A percentile compares a stretch with the other conserved stretches of the same genome.
phyloP scores from a whole-genome alignment of 2,329 filamentous ascomycete genomes.

The Pestalotiopsis sp. region DNA sequence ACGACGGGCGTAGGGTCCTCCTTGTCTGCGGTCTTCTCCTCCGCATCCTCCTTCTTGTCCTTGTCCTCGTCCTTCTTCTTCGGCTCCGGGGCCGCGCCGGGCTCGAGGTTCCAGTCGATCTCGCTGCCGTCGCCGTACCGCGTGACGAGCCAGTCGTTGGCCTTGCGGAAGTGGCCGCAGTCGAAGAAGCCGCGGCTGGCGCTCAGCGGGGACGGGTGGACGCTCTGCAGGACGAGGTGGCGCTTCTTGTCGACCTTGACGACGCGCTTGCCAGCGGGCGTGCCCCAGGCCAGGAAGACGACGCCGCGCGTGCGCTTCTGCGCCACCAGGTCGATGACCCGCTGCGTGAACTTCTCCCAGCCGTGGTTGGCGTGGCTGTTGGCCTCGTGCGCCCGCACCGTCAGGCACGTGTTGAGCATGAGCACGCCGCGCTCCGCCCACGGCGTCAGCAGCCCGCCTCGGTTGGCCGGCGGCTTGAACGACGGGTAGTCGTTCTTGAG shows the following conservation, averaged over 20 bases:
- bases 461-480: constrained; percentile 75
- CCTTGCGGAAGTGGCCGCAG: constrained; percentile 78
- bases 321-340: constrained; percentile 84
- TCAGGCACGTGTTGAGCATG: constrained; percentile 92
- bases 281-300: constrained; percentile 94
- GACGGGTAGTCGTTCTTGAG: constrained; percentile 86
- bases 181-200: constrained; percentile 82
- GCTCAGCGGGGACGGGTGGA: constrained; percentile 93
- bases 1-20: constrained; percentile 16
- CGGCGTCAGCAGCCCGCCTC: constrained; percentile 80
- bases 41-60: constrained; percentile 16
- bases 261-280: constrained; percentile 79
- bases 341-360: constrained; percentile 93
- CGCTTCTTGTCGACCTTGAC: constrained; percentile 69
- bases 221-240: constrained; percentile 83
- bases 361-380: constrained; percentile 85
- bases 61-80: constrained; percentile 15
- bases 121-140: constrained; percentile 79
- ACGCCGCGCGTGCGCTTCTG: constrained; percentile 78
- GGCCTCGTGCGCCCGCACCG: constrained; percentile 85
- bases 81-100: constrained; percentile 24
- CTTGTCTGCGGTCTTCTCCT: constrained; percentile 16
- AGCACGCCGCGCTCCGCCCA: constrained; percentile 95
- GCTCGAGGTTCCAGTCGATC: constrained; percentile 79
- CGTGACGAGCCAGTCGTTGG: constrained; percentile 81